Conservation (phyloP, 179 eudicot genomes). For the Actinidia arguta region DNA sequence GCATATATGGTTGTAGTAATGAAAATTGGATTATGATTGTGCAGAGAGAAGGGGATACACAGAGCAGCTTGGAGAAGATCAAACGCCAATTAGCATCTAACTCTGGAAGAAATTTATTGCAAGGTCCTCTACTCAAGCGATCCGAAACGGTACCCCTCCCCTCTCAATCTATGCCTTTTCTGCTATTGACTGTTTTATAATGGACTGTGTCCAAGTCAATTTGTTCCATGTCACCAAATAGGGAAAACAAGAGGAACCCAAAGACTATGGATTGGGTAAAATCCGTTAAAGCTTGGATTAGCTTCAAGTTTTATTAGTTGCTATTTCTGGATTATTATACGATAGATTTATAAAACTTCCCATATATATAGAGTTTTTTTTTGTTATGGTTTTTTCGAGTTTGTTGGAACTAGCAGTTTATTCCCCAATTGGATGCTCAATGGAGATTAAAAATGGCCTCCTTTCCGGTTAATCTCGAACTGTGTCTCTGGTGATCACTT, state of each 20-base stretch:
- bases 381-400: background rate
- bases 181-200: background rate
- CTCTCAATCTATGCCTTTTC: background rate
- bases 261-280: background rate
- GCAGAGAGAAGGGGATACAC: slow-evolving; percentile 70
- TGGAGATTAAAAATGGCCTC: background rate
- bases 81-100: slow-evolving; percentile 87
- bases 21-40: background rate
- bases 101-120: slow-evolving; percentile 83
- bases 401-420: background rate
- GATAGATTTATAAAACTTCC: background rate
- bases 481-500: background rate
- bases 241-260: background rate
- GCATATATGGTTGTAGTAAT: background rate
- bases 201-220: background rate
- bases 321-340: too few relatives aligned
- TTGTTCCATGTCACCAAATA: background rate
- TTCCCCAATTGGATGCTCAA: background rate
- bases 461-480: background rate
- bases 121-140: slow-evolving; percentile 96
- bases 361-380: background rate
- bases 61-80: slow-evolving; percentile 81
- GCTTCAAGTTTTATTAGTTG: background rate
- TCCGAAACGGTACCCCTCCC: slow-evolving; percentile 76
- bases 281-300: background rate